Percentiles rank a stretch among this genome's conserved stretches.
Conservation (phyloP, 2,329 filamentous ascomycete species). For the Colletotrichum lentis region DNA sequence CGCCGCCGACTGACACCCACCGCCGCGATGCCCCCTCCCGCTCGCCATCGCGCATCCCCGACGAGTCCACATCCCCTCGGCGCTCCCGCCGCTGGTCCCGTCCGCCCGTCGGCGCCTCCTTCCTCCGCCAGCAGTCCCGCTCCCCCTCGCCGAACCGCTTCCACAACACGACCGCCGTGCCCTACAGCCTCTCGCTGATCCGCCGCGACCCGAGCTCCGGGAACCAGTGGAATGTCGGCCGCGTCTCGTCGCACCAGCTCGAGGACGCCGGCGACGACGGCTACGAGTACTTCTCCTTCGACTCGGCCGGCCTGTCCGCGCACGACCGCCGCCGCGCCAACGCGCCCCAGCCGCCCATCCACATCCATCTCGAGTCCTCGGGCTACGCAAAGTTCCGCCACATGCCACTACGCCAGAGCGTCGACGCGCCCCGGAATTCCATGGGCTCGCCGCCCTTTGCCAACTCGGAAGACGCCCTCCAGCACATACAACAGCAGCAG, state of each 20-base stretch:
- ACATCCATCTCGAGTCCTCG: constrained; percentile 61
- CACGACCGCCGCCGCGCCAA: constrained; percentile 38
- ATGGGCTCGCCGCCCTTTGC: constrained; percentile 26
- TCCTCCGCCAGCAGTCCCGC: constrained; percentile 28
- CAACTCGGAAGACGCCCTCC: constrained; percentile 32
- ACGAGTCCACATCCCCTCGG: constrained; percentile 2
- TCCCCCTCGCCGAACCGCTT: constrained; percentile 52
- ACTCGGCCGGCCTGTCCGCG: constrained; percentile 38
- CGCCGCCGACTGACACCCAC: not conserved
- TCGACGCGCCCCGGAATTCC: constrained; percentile 43
- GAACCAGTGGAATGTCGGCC: constrained; percentile 79
- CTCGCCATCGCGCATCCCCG: constrained; percentile 23
- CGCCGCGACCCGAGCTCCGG: constrained; percentile 75
- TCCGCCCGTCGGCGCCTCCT: constrained; percentile 1
- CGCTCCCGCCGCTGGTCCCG: constrained; percentile 19
- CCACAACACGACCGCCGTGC: constrained; percentile 48
- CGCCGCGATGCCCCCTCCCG: constrained; percentile 10
- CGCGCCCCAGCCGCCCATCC: constrained; percentile 53
- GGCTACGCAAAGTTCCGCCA: constrained; percentile 67
- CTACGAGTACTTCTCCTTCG: constrained; percentile 42
- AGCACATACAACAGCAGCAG: constrained; percentile 27
- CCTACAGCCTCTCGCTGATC: constrained; percentile 70
- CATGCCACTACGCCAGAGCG: constrained; percentile 52
- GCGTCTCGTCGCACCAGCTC: constrained; percentile 64
- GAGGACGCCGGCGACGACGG: constrained; percentile 49